A percentile compares a stretch with the other conserved stretches of the same genome.
phyloP scores from a whole-genome alignment of 1,139 yeast species.

The Saccharomyces hybrid region DNA sequence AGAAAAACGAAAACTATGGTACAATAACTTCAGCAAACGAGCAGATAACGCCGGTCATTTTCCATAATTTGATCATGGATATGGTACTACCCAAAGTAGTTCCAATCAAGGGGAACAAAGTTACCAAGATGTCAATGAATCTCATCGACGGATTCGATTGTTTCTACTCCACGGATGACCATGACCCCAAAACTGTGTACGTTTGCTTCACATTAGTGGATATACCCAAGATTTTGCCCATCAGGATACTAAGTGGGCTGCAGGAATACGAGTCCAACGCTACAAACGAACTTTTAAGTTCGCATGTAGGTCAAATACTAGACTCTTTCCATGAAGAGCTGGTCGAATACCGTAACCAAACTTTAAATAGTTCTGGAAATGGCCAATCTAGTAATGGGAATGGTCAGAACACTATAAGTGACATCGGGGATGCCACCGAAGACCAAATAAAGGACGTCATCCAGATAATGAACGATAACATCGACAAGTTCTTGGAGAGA shows the following conservation, averaged over 20 bases:
- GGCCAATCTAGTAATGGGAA: neutral
- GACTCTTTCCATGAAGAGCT: constrained; percentile 29
- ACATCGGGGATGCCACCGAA: constrained; percentile 20
- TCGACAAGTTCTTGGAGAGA: constrained; percentile 60
- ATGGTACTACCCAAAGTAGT: constrained; percentile 29
- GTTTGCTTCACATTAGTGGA: constrained; percentile 25
- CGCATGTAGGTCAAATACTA: constrained; percentile 21
- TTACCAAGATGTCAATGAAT: constrained; percentile 26
- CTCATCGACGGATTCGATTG: constrained; percentile 30
- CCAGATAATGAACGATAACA: constrained; percentile 60
- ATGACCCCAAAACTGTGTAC: constrained; percentile 12
- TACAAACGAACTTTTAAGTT: constrained; percentile 15
- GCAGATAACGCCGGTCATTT: constrained; percentile 15
- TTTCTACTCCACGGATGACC: constrained; percentile 26
- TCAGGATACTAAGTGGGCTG: constrained; percentile 27
- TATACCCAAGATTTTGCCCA: constrained; percentile 29
- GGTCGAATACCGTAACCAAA: constrained; percentile 21
- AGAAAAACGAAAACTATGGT: constrained; percentile 10
- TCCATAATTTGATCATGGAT: constrained; percentile 24
- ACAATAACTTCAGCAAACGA: constrained; percentile 4
- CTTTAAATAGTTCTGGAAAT: constrained; percentile 3
- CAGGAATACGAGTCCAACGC: constrained; percentile 15
- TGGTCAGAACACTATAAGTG: constrained; percentile 4
- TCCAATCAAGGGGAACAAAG: constrained; percentile 27
- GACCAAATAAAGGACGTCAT: constrained; percentile 30